A percentile compares a stretch with the other conserved stretches of the same genome.
Evolutionary conservation across 306 rosid species (phyloP).

Genomic region (Lathyrus sativus): DNA sequence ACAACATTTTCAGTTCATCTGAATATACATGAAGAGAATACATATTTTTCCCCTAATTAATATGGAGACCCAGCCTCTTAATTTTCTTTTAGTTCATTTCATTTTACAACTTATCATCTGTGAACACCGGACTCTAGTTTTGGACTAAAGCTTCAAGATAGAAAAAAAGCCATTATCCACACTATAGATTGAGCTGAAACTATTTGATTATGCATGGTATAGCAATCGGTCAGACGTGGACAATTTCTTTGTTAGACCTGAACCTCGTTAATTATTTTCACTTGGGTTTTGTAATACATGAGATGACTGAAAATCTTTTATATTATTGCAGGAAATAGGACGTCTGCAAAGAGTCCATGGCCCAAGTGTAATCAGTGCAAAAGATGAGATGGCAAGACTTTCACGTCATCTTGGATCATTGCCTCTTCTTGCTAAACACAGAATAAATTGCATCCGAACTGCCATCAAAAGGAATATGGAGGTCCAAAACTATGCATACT

Average conservation of each 20-base stretch:
- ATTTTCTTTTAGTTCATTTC: conserved; percentile 4
- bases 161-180: conserved; percentile 12
- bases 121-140: conserved; percentile 26
- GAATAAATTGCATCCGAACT: conserved; percentile 92
- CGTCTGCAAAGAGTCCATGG: conserved; percentile 90
- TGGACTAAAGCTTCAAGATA: conserved; percentile 3
- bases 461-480: conserved; percentile 96
- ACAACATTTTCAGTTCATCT: conserved; percentile 22
- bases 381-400: conserved; percentile 97
- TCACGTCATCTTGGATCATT: conserved; percentile 94
- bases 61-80: neutral
- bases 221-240: conserved; percentile 10
- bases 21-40: conserved; percentile 28
- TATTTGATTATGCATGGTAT: conserved; percentile 11
- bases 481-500: conserved; percentile 85
- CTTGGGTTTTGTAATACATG: conserved; percentile 17
- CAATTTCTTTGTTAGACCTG: conserved; percentile 22
- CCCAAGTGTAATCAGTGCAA: conserved; percentile 91
- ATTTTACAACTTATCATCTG: neutral
- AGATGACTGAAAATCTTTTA: conserved; percentile 14
- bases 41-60: neutral
- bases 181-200: conserved; percentile 20
- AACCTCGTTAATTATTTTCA: conserved; percentile 26
- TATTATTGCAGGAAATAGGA: conserved; percentile 77
- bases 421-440: conserved; percentile 93